Conservation (phyloP, 495 filamentous ascomycete genomes). For the Trichoderma reesei region DNA sequence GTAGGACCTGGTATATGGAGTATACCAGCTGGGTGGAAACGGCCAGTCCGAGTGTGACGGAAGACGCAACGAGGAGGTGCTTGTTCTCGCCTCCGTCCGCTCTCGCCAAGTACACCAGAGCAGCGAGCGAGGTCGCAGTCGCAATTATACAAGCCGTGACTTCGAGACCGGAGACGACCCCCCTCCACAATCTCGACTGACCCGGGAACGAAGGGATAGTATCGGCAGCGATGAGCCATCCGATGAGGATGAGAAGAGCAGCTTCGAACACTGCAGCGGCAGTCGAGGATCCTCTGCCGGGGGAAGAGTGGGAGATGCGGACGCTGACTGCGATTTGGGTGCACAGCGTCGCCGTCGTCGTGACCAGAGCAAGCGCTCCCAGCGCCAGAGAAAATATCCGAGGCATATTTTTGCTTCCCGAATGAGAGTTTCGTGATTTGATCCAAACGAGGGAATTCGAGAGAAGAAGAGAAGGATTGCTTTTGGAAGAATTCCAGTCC, state of each 20-base stretch:
- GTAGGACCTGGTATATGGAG: conserved; percentile 28
- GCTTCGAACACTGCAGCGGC: conserved; percentile 28
- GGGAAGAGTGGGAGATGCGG: conserved; percentile 17
- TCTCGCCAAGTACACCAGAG: conserved; percentile 27
- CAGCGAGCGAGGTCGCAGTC: conserved; percentile 29
- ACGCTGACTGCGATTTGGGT: conserved; percentile 32
- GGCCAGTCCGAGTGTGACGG: conserved; percentile 30
- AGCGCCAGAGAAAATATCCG: conserved; percentile 22
- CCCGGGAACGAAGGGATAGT: conserved; percentile 17
- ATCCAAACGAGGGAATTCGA: neutral
- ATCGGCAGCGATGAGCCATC: conserved; percentile 19
- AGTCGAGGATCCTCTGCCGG: conserved; percentile 25
- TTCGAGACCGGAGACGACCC: conserved; percentile 27
- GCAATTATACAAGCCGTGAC: conserved; percentile 29
- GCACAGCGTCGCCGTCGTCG: conserved; percentile 30
- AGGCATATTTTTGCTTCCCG: neutral
- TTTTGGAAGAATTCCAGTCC: neutral
- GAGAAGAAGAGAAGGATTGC: neutral
- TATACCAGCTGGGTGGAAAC: conserved; percentile 33
- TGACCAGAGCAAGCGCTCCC: conserved; percentile 28
- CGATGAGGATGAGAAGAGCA: conserved; percentile 23
- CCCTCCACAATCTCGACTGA: conserved; percentile 17
- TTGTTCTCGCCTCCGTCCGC: conserved; percentile 14
- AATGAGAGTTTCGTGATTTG: neutral
- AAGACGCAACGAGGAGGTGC: conserved; percentile 28